A percentile compares a stretch with the other conserved stretches of the same genome.
phyloP scores from a whole-genome alignment of 306 rosid species.

The Medicago truncatula region MtrunA17r5.0-ANR NC_053049.1:2260501-2261000 shows the following conservation, averaged over 20 bases:
- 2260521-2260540: constrained; percentile 4
- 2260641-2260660: constrained; percentile 50
- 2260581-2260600: constrained; percentile 22
- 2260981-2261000: constrained; percentile 8
- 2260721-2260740: constrained; percentile 78
- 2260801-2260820: constrained; percentile 37
- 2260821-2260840: constrained; percentile 61
- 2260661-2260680: constrained; percentile 51
- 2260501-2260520: constrained; percentile 34
- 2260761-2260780: constrained; percentile 41
- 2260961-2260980: constrained; percentile 5
- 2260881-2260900: constrained; percentile 73
- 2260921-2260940: constrained; percentile 29
- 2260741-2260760: constrained; percentile 91
- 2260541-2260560: constrained; percentile 4
- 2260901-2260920: constrained; percentile 65
- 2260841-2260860: constrained; percentile 69
- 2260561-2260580: constrained; percentile 14
- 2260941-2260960: constrained; percentile 17
- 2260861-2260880: constrained; percentile 78
- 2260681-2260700: constrained; percentile 53
- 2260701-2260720: constrained; percentile 61
- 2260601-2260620: constrained; percentile 1
- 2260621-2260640: constrained; percentile 14
- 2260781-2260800: constrained; percentile 11